Conservation (phyloP, 2,329 filamentous ascomycete species). For the Didymella arachidicola region DNA sequence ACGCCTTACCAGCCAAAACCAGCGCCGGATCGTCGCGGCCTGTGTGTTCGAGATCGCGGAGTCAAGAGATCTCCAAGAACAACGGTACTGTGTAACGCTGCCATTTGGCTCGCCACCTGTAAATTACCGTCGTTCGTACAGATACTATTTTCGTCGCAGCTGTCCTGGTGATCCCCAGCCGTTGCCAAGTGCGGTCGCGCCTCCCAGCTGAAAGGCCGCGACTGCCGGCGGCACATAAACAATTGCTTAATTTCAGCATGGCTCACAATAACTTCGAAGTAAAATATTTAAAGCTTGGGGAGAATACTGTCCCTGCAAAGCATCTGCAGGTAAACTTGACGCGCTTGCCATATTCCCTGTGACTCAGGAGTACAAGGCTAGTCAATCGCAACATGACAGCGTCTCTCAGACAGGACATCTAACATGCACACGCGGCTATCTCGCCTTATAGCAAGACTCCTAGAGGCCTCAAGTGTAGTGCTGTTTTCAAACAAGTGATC, state of each 20-base stretch:
- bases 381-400: neutral
- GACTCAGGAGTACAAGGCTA: neutral
- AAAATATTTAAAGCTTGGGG: no score
- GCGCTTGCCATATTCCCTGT: neutral
- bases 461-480: neutral
- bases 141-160: conserved; percentile 5
- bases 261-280: no score
- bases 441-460: neutral
- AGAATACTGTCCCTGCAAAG: neutral
- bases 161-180: conserved; percentile 4
- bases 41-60: neutral
- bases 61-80: neutral
- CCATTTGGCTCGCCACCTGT: neutral
- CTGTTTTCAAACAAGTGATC: neutral
- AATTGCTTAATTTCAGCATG: neutral
- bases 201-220: neutral
- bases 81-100: no score
- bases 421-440: neutral
- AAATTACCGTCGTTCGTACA: neutral
- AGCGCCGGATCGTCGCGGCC: neutral
- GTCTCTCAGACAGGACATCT: neutral
- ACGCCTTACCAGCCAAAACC: conserved; percentile 9
- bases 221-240: neutral
- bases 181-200: conserved; percentile 6
- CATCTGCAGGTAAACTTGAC: neutral